Evolutionary conservation across 805 yeast genomes (phyloP), one percentile per base, ranked within the genome.

Genomic region (Barnettozyma vustinii): DNA sequence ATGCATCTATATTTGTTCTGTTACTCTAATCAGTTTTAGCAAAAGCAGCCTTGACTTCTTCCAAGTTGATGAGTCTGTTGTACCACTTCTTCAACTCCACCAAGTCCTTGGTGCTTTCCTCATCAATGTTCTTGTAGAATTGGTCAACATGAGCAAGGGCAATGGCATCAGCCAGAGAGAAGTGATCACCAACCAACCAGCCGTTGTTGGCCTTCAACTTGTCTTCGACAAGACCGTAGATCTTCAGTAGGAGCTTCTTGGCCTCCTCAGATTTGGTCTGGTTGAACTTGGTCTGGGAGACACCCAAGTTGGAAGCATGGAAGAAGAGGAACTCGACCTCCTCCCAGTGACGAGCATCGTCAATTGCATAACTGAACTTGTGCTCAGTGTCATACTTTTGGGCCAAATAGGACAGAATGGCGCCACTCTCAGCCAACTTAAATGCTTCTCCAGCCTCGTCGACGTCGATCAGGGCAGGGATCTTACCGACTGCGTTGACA

Each of bases 401-500:
- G 43, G 77, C 77, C 44, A 83, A 60, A 58, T 79, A 83, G 49
- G 71, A 64, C 61, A 83, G 59, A 47, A 82, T 79, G 3, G 87
- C 85, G 23, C 79, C 87, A 39, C 81, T 71, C 63, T 83, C 87
- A 49, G 74, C 70, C 36, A 83, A 60, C 33, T 74, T 67, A 46
- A 70, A 67, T 1, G 55, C 58, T 27, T 70, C 59, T 9, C 80
- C 82, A 6, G 73, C 50, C 6, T 52, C 44, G 35, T 61, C 53
- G 19, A 58, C 65, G 20, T 67, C 71, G 35, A 57, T 68, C 25
- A 83, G 60, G 0, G 80, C 72, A 23, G 88, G 88, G 49, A 83
- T 75, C 59, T 81, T 69, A 16, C 87, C 86, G 53, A 78, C 78
- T 23, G 83, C 80, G 59, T 81, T 80, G 56, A 79, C 62, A 50